A percentile compares a stretch with the other conserved stretches of the same genome.
Conservation (phyloP, 179 eudicot species). For the Gypsophila paniculata region DNA sequence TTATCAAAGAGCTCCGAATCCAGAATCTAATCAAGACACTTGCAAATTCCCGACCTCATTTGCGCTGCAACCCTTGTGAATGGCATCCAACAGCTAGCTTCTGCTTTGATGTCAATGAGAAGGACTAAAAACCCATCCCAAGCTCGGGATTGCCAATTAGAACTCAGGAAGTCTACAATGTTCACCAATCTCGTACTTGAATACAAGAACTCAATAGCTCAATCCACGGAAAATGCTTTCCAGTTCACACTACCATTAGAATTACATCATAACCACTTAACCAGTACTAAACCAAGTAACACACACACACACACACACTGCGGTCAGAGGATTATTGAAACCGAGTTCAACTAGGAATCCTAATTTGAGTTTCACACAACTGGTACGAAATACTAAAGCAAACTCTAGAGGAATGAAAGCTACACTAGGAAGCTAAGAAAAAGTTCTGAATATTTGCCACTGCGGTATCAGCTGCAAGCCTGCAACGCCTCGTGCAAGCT, state of each 20-base stretch:
- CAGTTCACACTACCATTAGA: neutral
- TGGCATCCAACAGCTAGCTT: neutral
- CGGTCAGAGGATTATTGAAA: slow-evolving; percentile 15
- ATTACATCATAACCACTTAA: neutral
- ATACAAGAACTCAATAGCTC: neutral
- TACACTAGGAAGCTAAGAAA: slow-evolving; percentile 11
- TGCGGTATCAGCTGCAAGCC: slow-evolving; percentile 6
- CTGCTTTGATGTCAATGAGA: neutral
- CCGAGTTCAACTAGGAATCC: slow-evolving; percentile 1
- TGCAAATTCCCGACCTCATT: neutral
- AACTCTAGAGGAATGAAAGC: neutral
- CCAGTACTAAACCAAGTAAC: neutral
- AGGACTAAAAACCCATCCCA: neutral
- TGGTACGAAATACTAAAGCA: slow-evolving; percentile 10
- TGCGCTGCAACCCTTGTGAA: neutral
- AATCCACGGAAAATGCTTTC: slow-evolving; percentile 4
- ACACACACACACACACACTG: neutral
- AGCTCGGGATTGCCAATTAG: neutral
- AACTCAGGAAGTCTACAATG: neutral
- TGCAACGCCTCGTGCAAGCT: slow-evolving; percentile 13
- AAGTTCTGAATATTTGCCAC: slow-evolving; percentile 5
- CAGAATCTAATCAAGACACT: neutral
- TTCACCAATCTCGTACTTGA: neutral
- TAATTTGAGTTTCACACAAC: neutral
- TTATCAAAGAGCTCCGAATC: neutral